Evolutionary conservation across 305 asterid species (phyloP), one percentile per base, ranked within the genome.

Genomic region (Fraxinus nigra): DNA sequence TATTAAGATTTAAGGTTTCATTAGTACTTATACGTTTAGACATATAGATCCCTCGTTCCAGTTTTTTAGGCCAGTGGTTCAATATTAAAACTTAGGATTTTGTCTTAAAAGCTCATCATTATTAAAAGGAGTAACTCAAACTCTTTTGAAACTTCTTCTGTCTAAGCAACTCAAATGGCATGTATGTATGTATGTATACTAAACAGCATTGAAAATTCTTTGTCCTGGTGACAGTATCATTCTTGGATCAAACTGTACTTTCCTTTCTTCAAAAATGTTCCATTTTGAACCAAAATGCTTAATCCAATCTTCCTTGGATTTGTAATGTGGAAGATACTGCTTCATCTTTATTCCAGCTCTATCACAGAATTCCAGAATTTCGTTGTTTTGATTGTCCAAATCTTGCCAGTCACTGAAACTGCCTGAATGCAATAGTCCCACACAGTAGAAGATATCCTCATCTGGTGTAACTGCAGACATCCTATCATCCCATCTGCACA

Each of bases 211-310:
- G 88, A 92, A 94, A 13, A 94, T 92, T 38, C 81, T 86, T 81
- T 92, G 97, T 8, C 97, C 98, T 0, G 95, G 97, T 3, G 98
- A 87, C 20, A 94, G 30, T 61, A 88, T 89, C 77, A 11, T 79
- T 1, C 84, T 90, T 0, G 97, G 97, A 85, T 94, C 98, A 67
- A 92, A 94, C 80, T 5, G 82, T 9, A 78, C 73, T 87, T 93
- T 93, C 76, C 88, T 90, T 28, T 84, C 78, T 8, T 38, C 73
- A 80, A 93, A 84, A 5, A 16, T 82, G 72, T 10, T 38, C 98
- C 98, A 94, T 78, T 93, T 92, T 1, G 85, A 46, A 3, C 97
- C 97, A 80, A 82, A 94, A 82, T 92, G 95, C 24, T 86, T 67
- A 4, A 33, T 79, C 98, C 98, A 93, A 0, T 89, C 94, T 9